Evolutionary conservation across 2,329 filamentous ascomycete species (phyloP), one percentile per base, ranked within the genome.

Genomic region (Aspergillus pseudoglaucus): DNA sequence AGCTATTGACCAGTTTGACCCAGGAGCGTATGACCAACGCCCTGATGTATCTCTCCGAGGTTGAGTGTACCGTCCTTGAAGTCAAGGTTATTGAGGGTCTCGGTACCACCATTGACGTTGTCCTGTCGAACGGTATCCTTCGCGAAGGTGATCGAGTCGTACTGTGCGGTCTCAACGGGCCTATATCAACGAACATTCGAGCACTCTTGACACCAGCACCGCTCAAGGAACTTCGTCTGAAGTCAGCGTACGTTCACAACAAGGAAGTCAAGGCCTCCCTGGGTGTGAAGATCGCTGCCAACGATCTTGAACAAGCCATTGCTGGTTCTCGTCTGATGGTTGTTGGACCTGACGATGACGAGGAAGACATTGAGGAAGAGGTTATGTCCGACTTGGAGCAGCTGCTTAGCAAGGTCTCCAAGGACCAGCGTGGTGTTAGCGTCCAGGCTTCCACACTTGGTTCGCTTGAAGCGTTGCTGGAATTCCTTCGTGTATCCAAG

Each of bases 31-130:
- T 98, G 89, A 91, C 93, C 41, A 88, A 86, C 60, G 88, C 90
- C 55, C 82, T 98, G 59, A 98, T 98, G 93, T 98, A 98, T 69
- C 81, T 98, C 48, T 93, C 90, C 27, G 93, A 98, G 73, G 89
- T 97, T 22, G 90, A 98, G 73, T 93, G 90, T 68, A 98, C 93
- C 6, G 91, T 98, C 44, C 84, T 98, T 38, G 93, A 98, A 75
- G 93, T 98, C 70, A 98, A 98, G 82, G 88, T 95, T 43, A 96
- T 98, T 53, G 93, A 98, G 70, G 94, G 93, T 72, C 90, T 98
- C 55, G 93, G 93, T 66, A 98, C 95, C 70, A 98, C 93, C 41
- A 97, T 98, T 60, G 93, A 98, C 67, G 91, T 98, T 54, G 86
- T 98, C 59, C 74, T 98, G 46, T 95, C 89, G 49, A 98, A 98